These are phyloP conservation scores for Marchantia paleacea DNA, from an alignment of 225 moss, liverwort and hornwort species.

Conservation along the genomic window DNA sequence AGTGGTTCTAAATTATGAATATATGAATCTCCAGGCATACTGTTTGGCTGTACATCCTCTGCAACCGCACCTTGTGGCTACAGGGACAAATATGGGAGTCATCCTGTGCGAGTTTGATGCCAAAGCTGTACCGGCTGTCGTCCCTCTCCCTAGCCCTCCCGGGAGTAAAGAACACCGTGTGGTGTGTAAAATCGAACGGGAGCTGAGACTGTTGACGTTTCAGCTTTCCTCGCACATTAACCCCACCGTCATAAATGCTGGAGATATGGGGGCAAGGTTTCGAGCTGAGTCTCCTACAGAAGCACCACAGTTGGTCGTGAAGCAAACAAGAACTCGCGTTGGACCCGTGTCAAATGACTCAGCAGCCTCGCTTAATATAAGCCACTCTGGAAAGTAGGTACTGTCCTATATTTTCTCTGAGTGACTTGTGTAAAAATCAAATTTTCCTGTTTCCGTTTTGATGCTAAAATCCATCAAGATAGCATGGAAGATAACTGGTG, in stretches of 20 bases:
- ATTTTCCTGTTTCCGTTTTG: neutral
- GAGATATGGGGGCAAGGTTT: conserved; percentile 49
- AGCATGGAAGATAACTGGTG: too few species aligned
- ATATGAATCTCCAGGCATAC: conserved; percentile 57
- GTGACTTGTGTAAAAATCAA: conserved; percentile 1
- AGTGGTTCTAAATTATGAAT: neutral
- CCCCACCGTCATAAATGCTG: conserved; percentile 69
- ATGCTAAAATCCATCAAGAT: too few species aligned
- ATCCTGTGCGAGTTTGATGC: conserved; percentile 94
- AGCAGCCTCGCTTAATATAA: conserved; percentile 64
- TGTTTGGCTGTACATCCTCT: conserved; percentile 91
- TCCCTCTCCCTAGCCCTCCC: conserved; percentile 66
- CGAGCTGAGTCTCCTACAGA: conserved; percentile 52
- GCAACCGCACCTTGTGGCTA: conserved; percentile 94
- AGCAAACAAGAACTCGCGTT: conserved; percentile 73
- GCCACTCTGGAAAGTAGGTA: conserved; percentile 98
- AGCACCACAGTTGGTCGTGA: conserved; percentile 82
- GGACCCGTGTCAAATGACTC: conserved; percentile 69
- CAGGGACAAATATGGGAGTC: conserved; percentile 92
- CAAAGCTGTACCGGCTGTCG: conserved; percentile 88
- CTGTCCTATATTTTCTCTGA: conserved; percentile 25
- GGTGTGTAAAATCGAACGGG: conserved; percentile 63
- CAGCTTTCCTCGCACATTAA: conserved; percentile 80
- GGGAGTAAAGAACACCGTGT: conserved; percentile 94
- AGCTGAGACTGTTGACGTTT: conserved; percentile 74